These are phyloP conservation scores for Onygena corvina DNA, from an alignment of 2,329 filamentous ascomycete genomes.

Conservation along the genomic window DNA sequence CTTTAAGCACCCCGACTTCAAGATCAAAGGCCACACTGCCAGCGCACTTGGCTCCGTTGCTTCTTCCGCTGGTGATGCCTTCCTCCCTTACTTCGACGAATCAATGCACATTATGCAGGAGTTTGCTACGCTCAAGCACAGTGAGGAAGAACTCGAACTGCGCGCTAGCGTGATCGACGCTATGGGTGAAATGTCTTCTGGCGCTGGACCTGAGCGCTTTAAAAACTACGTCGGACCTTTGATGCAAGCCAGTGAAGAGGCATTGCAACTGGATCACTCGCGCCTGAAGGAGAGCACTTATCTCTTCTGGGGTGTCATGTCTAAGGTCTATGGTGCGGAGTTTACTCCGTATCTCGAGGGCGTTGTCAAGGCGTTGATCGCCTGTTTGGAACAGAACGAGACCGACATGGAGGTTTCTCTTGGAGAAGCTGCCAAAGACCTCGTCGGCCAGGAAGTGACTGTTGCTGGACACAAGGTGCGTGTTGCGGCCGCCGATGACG, in stretches of 20 bases:
- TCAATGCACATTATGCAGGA: conserved; percentile 81
- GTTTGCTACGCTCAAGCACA: conserved; percentile 76
- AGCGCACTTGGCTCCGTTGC: conserved; percentile 86
- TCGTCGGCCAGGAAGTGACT: conserved; percentile 63
- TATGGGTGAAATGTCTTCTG: conserved; percentile 81
- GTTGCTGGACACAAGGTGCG: conserved; percentile 77
- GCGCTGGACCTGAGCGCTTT: conserved; percentile 76
- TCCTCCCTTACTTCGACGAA: conserved; percentile 81
- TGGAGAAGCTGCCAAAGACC: conserved; percentile 59
- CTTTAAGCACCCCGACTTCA: conserved; percentile 71
- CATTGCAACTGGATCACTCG: conserved; percentile 74
- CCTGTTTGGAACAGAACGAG: conserved; percentile 81
- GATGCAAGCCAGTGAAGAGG: conserved; percentile 87
- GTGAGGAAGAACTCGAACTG: conserved; percentile 77
- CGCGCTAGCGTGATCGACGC: conserved; percentile 83
- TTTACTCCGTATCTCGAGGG: conserved; percentile 38
- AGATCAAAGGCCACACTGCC: conserved; percentile 79
- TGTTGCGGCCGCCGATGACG: conserved; percentile 54
- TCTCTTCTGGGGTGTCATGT: conserved; percentile 88
- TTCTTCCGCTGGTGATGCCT: conserved; percentile 66
- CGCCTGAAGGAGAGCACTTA: conserved; percentile 92
- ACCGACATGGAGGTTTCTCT: conserved; percentile 65
- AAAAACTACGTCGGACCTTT: conserved; percentile 81
- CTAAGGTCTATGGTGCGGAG: conserved; percentile 76
- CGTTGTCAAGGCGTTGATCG: conserved; percentile 50